Evolutionary conservation across 2,329 filamentous ascomycete genomes (phyloP).

Genomic region (Ophiostoma sp.): DNA sequence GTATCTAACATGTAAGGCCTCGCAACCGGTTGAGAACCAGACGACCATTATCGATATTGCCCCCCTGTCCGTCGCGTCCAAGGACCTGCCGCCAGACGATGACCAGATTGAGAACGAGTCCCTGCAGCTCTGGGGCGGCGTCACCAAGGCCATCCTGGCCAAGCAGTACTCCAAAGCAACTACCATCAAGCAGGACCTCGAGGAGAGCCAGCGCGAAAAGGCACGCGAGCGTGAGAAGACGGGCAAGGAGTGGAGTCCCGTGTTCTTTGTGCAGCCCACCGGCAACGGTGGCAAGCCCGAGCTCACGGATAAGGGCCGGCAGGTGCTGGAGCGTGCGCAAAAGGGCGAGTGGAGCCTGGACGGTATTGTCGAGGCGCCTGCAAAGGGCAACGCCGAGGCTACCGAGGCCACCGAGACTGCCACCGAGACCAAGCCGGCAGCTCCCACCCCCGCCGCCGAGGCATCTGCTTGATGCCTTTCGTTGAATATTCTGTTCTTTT

Average conservation of each 20-base stretch:
- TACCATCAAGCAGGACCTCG: conserved; percentile 79
- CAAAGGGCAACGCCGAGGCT: neutral
- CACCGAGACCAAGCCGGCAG: neutral
- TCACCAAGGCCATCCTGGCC: conserved; percentile 76
- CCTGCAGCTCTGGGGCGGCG: conserved; percentile 76
- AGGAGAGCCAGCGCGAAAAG: conserved; percentile 82
- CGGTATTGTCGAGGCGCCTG: conserved; percentile 28
- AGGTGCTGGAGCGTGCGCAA: conserved; percentile 49
- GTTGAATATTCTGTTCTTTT: neutral
- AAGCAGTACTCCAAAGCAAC: conserved; percentile 86
- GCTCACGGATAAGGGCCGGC: conserved; percentile 49
- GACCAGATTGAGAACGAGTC: conserved; percentile 85
- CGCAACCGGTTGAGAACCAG: conserved; percentile 54
- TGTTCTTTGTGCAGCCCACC: conserved; percentile 69
- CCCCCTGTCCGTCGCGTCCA: conserved; percentile 74
- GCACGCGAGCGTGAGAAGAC: conserved; percentile 70
- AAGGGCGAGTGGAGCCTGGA: conserved; percentile 45
- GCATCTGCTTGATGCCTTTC: neutral
- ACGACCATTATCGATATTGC: conserved; percentile 78
- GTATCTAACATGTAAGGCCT: conserved; percentile 30
- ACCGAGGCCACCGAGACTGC: neutral
- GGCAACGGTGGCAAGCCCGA: conserved; percentile 53
- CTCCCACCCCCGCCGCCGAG: neutral
- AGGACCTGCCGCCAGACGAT: conserved; percentile 70
- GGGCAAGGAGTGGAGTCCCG: conserved; percentile 70